A percentile compares a stretch with the other conserved stretches of the same genome.
These are phyloP conservation scores for Fusarium napiforme DNA, from an alignment of 2,329 filamentous ascomycete genomes.

Conservation along the genomic window DNA sequence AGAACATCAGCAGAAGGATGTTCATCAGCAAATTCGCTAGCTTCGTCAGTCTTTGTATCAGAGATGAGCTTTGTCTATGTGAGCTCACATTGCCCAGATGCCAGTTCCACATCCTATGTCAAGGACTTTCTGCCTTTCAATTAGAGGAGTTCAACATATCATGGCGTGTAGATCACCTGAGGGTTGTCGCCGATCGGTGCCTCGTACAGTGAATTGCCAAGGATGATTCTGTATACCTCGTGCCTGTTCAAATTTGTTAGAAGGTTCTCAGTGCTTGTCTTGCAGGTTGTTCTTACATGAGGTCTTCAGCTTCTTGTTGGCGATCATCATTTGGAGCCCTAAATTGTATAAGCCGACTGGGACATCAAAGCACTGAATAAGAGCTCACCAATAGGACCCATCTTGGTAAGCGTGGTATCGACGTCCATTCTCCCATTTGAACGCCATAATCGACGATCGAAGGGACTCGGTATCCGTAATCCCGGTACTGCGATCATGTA, in stretches of 20 bases:
- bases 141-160: neutral
- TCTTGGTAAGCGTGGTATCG: conserved; percentile 60
- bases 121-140: conserved; percentile 8
- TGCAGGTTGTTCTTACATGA: conserved; percentile 16
- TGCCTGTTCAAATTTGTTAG: conserved; percentile 22
- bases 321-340: conserved; percentile 46
- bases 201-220: conserved; percentile 47
- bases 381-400: conserved; percentile 51
- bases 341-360: fast-evolving
- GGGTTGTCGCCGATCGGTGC: conserved; percentile 48
- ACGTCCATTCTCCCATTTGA: conserved; percentile 58
- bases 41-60: conserved; percentile 1
- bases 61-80: fast-evolving
- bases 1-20: conserved; percentile 59
- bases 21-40: conserved; percentile 50
- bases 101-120: conserved; percentile 53
- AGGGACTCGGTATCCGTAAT: conserved; percentile 37
- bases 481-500: neutral
- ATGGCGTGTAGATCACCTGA: conserved; percentile 3
- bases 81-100: conserved; percentile 50
- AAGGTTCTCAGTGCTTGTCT: fast-evolving
- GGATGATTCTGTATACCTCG: conserved; percentile 43
- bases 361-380: fast-evolving
- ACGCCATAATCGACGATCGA: conserved; percentile 32
- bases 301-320: conserved; percentile 44